These are phyloP conservation scores for Periconia sp. DNA, from an alignment of 2,329 filamentous ascomycete genomes.

Conservation along the genomic window DNA sequence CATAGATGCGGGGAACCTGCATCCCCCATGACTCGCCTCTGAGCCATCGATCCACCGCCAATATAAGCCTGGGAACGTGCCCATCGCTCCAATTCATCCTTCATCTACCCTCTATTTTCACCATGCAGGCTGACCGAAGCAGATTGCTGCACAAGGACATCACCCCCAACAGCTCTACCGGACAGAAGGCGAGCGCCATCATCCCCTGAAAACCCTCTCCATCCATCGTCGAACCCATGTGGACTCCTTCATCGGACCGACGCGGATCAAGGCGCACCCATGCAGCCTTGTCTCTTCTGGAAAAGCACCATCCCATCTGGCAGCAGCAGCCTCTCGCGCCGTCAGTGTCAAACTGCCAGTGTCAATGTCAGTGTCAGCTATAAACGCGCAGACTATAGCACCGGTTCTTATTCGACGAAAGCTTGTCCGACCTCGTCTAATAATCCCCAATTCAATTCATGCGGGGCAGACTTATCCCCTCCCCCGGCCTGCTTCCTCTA, in stretches of 20 bases:
- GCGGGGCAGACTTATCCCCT: slow-evolving; percentile 2
- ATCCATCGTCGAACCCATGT: neutral
- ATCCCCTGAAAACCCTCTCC: neutral
- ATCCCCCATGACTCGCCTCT: slow-evolving; percentile 31
- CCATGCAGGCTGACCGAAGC: slow-evolving; percentile 22
- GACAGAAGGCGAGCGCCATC: neutral
- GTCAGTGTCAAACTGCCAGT: no score
- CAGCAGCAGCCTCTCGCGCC: no score
- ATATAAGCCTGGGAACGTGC: slow-evolving; percentile 27
- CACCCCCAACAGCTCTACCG: slow-evolving; percentile 7
- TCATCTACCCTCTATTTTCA: slow-evolving; percentile 31
- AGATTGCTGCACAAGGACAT: slow-evolving; percentile 28
- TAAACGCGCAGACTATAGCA: neutral
- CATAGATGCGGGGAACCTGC: slow-evolving; percentile 30
- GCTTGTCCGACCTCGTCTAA: neutral
- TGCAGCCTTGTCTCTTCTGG: neutral
- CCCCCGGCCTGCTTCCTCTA: neutral
- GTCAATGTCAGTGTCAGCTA: neutral
- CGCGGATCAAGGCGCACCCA: neutral
- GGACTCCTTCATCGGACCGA: no score
- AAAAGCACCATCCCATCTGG: neutral
- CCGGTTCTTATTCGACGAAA: neutral
- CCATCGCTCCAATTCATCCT: slow-evolving; percentile 22
- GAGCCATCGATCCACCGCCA: slow-evolving; percentile 4
- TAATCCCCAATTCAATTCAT: neutral